Conservation (phyloP, 345 rosid species). For the Camelina sativa region DNA sequence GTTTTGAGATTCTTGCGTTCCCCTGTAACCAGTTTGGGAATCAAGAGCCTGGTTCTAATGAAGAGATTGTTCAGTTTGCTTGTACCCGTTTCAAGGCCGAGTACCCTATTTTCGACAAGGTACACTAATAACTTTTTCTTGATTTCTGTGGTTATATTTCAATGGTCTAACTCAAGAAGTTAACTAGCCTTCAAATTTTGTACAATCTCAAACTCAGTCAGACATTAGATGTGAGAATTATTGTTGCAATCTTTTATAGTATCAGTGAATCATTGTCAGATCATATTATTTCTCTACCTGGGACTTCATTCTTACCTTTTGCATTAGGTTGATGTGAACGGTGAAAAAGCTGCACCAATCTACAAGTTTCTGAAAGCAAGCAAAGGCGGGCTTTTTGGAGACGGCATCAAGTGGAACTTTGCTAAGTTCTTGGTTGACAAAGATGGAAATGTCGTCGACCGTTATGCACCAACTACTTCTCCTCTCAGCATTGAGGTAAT, state of each 20-base stretch:
- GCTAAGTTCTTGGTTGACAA: constrained; percentile 83
- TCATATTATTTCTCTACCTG: neutral
- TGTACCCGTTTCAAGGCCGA: constrained; percentile 96
- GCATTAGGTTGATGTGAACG: constrained; percentile 81
- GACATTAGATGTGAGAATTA: neutral
- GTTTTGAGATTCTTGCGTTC: constrained; percentile 86
- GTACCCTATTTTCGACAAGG: constrained; percentile 94
- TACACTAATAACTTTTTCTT: constrained; percentile 10
- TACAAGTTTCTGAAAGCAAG: constrained; percentile 85
- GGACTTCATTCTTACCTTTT: constrained; percentile 7
- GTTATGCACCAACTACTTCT: constrained; percentile 91
- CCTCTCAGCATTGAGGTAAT: constrained; percentile 91
- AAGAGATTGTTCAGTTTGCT: constrained; percentile 71
- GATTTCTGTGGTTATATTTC: neutral
- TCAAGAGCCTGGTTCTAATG: constrained; percentile 88
- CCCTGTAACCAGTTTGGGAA: constrained; percentile 92
- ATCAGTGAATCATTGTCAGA: neutral
- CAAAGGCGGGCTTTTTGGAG: constrained; percentile 82
- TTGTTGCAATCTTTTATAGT: neutral
- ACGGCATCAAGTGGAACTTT: constrained; percentile 84
- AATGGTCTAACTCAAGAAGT: neutral
- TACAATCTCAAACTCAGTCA: neutral
- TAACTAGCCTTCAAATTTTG: neutral
- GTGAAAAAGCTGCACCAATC: constrained; percentile 69
- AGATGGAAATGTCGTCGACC: constrained; percentile 76